These are phyloP conservation scores for Clavariopsis aquatica DNA, from an alignment of 495 filamentous ascomycete genomes.

Conservation along the genomic window DNA sequence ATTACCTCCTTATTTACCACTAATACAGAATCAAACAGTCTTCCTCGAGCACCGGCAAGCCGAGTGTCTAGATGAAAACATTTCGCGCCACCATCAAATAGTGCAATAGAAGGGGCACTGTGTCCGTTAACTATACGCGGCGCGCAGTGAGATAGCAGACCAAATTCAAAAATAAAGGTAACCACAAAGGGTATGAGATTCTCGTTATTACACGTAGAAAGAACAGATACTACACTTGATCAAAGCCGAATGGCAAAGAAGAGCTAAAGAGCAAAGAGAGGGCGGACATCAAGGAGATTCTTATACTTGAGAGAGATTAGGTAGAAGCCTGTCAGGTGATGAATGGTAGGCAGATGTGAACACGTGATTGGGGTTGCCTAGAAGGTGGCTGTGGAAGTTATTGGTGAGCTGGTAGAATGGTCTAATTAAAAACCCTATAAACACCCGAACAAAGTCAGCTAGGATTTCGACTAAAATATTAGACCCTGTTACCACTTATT, in stretches of 20 bases:
- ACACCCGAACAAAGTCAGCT: too few species aligned
- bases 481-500: too few species aligned
- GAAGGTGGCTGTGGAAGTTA: too few species aligned
- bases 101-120: background rate
- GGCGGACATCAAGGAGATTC: background rate
- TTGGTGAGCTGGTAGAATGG: too few species aligned
- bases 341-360: too few species aligned
- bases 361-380: too few species aligned
- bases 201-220: background rate
- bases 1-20: too few species aligned
- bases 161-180: background rate
- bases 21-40: too few species aligned
- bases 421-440: too few species aligned
- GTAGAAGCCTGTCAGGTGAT: too few species aligned
- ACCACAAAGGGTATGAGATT: background rate
- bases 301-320: background rate
- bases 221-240: background rate
- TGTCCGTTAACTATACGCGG: background rate
- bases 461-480: too few species aligned
- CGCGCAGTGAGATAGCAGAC: background rate
- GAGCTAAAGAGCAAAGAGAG: background rate
- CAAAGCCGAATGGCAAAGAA: background rate
- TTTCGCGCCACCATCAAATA: background rate
- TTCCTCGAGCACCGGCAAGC: too few species aligned
- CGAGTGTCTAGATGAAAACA: background rate